Percentiles rank a stretch among this genome's conserved stretches.
Evolutionary conservation across 176 grass and related monocot species (phyloP).

Genomic region (Saccharum officinarum): DNA sequence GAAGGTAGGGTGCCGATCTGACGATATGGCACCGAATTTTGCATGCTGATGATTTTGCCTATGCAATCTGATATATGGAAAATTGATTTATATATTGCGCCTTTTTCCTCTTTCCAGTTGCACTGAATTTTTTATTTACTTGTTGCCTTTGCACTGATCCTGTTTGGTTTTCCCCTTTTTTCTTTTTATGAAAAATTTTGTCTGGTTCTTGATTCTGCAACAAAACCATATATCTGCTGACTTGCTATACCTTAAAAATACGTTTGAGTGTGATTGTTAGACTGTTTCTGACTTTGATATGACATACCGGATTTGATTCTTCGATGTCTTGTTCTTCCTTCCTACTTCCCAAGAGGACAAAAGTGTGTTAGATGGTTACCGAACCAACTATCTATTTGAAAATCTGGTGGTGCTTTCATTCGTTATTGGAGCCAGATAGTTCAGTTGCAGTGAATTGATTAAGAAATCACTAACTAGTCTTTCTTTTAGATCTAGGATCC

Average conservation of each 20-base stretch:
- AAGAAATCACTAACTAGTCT: conserved; percentile 14
- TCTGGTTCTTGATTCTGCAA: background rate
- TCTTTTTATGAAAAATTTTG: background rate
- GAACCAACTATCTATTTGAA: conserved; percentile 4
- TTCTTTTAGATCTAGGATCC: conserved; percentile 23
- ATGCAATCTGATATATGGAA: background rate
- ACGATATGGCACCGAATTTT: conserved; percentile 20
- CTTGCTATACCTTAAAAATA: background rate
- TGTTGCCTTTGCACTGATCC: background rate
- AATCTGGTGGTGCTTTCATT: background rate
- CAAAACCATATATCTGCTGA: background rate
- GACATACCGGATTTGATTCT: conserved; percentile 17
- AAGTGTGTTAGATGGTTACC: background rate
- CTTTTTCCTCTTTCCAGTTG: background rate
- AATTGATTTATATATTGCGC: background rate
- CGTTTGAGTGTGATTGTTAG: background rate
- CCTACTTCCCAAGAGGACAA: conserved; percentile 22
- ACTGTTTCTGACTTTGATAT: background rate
- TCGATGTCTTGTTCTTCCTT: background rate
- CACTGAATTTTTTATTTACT: background rate
- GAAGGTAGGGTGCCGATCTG: conserved; percentile 9
- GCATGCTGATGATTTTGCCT: background rate
- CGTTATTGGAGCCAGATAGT: conserved; percentile 19
- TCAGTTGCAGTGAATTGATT: conserved; percentile 34
- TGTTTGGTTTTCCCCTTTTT: background rate